Evolutionary conservation across 169 alveolate genomes (phyloP), one percentile per base, ranked within the genome.

Genomic region (Besnoitia besnoiti): DNA sequence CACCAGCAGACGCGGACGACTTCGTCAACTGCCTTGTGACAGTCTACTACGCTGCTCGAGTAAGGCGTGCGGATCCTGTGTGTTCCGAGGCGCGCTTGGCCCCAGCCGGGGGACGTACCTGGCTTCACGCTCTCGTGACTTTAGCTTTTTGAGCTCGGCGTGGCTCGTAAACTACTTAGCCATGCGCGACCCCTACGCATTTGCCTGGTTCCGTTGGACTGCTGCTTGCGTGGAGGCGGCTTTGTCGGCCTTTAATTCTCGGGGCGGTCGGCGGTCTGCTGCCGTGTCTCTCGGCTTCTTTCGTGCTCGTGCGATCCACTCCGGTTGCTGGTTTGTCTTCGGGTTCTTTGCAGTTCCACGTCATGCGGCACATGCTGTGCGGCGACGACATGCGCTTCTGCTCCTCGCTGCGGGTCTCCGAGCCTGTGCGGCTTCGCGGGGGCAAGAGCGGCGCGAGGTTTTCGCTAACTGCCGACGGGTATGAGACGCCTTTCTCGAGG

Each of bases 361-460:
- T 39, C 24, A 27, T 77, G 87, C 40, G 87, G 10, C 87, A 42
- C 39, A 3, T 42, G 10, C 55, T 77, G 10, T 77, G 87, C 55
- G 87, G 87, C 14, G 87, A 77, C 55, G 87, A 77, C 21, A 42
- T 40, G 37, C 61, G 55, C 49, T 77, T 77, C 87, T 39, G 61
- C 37, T 4, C 50, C 49, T 77, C 87, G 8, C 87, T 77, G 2
- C 59, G 87, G 7, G 14, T 27, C 5, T 77, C 87, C 16, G 16
- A 27, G 39, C 87, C 87, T 39, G 59, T 77, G 7, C 87, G 87
- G n/a, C 59, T 77, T 27, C 87, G 16, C 35, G 87, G 87, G 14
- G 87, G 87, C 19, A 77, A 77, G 59, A 77, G 87, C 87, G 87
- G 87, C 55, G 87, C 87, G 21, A 24, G 59, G 4, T 77, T 77